Evolutionary conservation across 2,329 filamentous ascomycete species (phyloP), one percentile per base, ranked within the genome.

Genomic region (Colletotrichum theobromicola): DNA sequence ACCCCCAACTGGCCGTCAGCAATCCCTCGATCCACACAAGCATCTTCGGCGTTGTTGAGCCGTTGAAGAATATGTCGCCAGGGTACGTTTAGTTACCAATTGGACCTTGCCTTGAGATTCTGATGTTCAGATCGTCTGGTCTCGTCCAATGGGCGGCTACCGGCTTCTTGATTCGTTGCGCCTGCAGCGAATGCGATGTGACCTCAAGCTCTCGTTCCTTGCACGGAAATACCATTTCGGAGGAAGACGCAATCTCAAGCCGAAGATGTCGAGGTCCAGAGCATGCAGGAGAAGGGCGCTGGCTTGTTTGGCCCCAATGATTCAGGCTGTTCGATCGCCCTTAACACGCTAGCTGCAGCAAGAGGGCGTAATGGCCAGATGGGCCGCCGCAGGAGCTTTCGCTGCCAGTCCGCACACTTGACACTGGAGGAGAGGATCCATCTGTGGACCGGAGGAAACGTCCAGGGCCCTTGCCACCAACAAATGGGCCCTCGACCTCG

Each of bases 41-140:
- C 72, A 72, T 72, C 62, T 67, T 72, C 68, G 72, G 72, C 63
- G 55, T 46, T 72, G 12, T 30, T 24, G 10, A 72, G 72, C 72
- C 72, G 72, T 75, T 75, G 72, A 75, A 75, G 72, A 75, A 72
- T 72, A 75, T 74, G 67, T 67, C 57, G 63, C 46, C 62, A 64
- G 62, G 68, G 57, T 72, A 34, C 34, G 30, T 50, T n/a, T 50
- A 50, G 42, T 50, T 46, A 13, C 42, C 37, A 66, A 28, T 30
- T 71, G 32, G 26, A 55, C 26, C 53, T 26, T 37, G 58, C 16
- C 32, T 32, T 42, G 21, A 67, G 18, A 66, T 32, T 61, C 18
- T 42, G 46, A 26, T 42, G 30, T 34, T 30, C 61, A 66, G 55
- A 62, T 71, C 55, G 55, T 71, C 61, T 42, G 37, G 55, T 67